phyloP scores from a whole-genome alignment of 1,139 yeast species.

The Kurtzmaniella natalensis region DNA sequence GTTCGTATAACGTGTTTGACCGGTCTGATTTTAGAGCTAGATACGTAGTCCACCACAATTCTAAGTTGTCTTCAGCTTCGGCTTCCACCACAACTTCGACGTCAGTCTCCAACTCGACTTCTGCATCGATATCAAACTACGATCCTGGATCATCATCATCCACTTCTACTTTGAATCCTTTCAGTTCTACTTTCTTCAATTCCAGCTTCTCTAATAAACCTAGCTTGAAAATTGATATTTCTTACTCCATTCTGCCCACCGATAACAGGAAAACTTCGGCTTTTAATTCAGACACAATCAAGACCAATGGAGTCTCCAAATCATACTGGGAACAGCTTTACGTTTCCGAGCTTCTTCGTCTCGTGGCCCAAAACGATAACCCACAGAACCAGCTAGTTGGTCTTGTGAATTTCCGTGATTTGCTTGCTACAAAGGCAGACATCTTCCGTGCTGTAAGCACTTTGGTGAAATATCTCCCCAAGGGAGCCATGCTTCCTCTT shows the following conservation, averaged over 20 bases:
- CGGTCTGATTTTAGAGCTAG: conserved; percentile 44
- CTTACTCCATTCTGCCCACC: conserved; percentile 26
- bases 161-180: too few relatives aligned
- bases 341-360: conserved; percentile 32
- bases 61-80: too few relatives aligned
- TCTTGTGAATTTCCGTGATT: conserved; percentile 25
- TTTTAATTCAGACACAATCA: conserved; percentile 17
- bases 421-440: conserved; percentile 15
- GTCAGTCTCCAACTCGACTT: too few relatives aligned
- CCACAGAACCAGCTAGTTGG: conserved; percentile 33
- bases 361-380: conserved; percentile 30
- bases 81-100: too few relatives aligned
- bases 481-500: conserved; percentile 23
- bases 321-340: conserved; percentile 34
- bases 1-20: conserved; percentile 46
- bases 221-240: conserved; percentile 25
- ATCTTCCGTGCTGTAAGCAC: conserved; percentile 15
- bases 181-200: conserved; percentile 19
- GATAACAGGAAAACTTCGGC: conserved; percentile 16
- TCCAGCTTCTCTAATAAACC: conserved; percentile 10
- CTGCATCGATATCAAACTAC: too few relatives aligned
- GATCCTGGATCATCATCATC: too few relatives aligned
- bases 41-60: conserved; percentile 23
- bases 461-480: conserved; percentile 21
- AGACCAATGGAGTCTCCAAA: conserved; percentile 12